Evolutionary conservation across 495 filamentous ascomycete species (phyloP).

Genomic region (Xylaria flabelliformis): DNA sequence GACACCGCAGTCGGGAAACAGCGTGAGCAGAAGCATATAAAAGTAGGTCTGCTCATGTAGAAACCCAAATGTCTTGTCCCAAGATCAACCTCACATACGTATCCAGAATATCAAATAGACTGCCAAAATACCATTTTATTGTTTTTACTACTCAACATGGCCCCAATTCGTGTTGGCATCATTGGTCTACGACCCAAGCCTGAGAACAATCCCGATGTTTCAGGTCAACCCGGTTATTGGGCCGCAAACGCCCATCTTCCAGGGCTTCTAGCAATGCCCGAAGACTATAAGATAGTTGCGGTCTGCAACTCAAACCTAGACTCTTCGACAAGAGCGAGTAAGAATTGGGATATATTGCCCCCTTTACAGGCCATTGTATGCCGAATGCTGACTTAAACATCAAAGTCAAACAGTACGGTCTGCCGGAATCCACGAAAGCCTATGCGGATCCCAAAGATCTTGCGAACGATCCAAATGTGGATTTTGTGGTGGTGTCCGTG

Average conservation of each 20-base stretch:
- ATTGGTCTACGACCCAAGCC: conserved; percentile 1
- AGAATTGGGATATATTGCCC: conserved; percentile 14
- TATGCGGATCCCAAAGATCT: conserved; percentile 55
- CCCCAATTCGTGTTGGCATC: conserved; percentile 20
- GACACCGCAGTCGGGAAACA: no score
- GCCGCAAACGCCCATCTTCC: conserved; percentile 53
- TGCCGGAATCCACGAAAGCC: conserved; percentile 47
- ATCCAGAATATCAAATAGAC: background rate
- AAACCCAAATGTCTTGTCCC: background rate
- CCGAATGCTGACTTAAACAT: background rate
- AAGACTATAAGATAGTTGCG: conserved; percentile 55
- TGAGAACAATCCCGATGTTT: no score
- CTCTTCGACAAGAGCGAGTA: conserved; percentile 47
- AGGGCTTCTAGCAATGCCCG: conserved; percentile 37
- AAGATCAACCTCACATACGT: background rate
- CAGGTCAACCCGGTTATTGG: conserved; percentile 39
- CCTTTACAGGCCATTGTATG: background rate
- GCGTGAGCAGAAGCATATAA: background rate
- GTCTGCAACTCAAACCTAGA: conserved; percentile 55
- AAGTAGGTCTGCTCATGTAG: background rate
- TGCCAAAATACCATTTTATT: background rate
- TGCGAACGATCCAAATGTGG: conserved; percentile 58
- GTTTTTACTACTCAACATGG: background rate
- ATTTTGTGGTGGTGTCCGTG: conserved; percentile 57
- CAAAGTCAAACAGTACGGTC: conserved; percentile 43